These are phyloP conservation scores for Entomortierella beljakovae DNA, from an alignment of 192 early-diverging fungal species.

Conservation along the genomic window DNA sequence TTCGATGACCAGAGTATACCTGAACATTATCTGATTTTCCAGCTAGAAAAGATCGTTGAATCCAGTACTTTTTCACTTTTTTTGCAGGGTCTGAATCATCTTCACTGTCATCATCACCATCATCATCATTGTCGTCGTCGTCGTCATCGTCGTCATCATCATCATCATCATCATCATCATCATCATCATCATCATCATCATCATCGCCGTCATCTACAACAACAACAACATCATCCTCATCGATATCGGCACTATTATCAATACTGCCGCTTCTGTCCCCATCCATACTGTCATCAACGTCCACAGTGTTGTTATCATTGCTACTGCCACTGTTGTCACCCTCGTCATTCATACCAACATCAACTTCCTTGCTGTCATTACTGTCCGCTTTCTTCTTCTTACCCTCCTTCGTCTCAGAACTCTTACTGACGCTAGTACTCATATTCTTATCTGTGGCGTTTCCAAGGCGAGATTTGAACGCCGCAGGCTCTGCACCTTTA, in stretches of 20 bases:
- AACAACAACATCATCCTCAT: background rate
- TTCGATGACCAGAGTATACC: constrained; percentile 52
- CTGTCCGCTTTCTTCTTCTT: too few species aligned
- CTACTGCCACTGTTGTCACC: too few species aligned
- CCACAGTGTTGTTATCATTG: too few species aligned
- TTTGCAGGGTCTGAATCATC: background rate
- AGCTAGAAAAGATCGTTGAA: constrained; percentile 6
- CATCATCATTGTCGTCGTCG: constrained; percentile 29
- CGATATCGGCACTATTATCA: background rate
- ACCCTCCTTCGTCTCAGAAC: too few species aligned
- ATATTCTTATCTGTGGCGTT: too few species aligned
- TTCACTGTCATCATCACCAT: constrained; percentile 16
- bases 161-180: constrained; percentile 1
- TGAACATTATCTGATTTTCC: constrained; percentile 45
- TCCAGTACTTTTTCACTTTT: constrained; percentile 33
- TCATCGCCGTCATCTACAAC: background rate
- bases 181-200: constrained; percentile 9
- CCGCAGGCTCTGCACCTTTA: too few species aligned
- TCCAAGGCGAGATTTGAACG: too few species aligned
- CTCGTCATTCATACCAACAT: too few species aligned
- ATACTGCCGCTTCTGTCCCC: too few species aligned
- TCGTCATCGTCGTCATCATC: constrained; percentile 11
- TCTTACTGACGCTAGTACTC: too few species aligned
- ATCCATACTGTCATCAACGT: too few species aligned
- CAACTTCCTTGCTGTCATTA: too few species aligned